Percentiles rank a stretch among this genome's conserved stretches.
Evolutionary conservation across 2,329 filamentous ascomycete species (phyloP).

Genomic region (Metarhizium sp.): DNA sequence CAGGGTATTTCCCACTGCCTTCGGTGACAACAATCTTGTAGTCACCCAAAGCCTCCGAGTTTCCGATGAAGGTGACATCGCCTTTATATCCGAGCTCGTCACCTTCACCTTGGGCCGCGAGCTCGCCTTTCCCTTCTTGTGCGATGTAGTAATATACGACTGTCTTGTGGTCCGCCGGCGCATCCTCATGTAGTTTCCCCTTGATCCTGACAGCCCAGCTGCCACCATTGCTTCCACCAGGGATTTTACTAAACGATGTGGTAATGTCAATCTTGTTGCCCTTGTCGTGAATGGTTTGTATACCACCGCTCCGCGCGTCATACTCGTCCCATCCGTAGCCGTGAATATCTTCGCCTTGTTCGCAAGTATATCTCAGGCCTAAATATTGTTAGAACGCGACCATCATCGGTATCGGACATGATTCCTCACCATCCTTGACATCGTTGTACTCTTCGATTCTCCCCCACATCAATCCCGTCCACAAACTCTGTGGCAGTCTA

Average conservation of each 20-base stretch:
- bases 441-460: slow-evolving; percentile 70
- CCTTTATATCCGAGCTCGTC: slow-evolving; percentile 41
- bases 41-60: slow-evolving; percentile 61
- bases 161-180: slow-evolving; percentile 57
- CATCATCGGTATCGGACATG: not conserved
- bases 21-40: slow-evolving; percentile 72
- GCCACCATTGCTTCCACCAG: slow-evolving; percentile 75
- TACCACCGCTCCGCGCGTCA: slow-evolving; percentile 77
- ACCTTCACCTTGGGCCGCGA: slow-evolving; percentile 49
- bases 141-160: slow-evolving; percentile 75
- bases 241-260: slow-evolving; percentile 88
- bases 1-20: slow-evolving; percentile 52
- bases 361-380: slow-evolving; percentile 91
- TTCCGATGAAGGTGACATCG: slow-evolving; percentile 62
- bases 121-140: slow-evolving; percentile 61
- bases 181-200: slow-evolving; percentile 66
- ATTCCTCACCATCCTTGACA: slow-evolving; percentile 58
- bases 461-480: slow-evolving; percentile 80
- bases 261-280: slow-evolving; percentile 84
- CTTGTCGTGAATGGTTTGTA: slow-evolving; percentile 84
- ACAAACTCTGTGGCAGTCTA: slow-evolving; percentile 69
- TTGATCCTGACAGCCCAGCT: slow-evolving; percentile 88
- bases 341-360: slow-evolving; percentile 86
- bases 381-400: slow-evolving; percentile 6
- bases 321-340: slow-evolving; percentile 99